Percentiles rank a stretch among this genome's conserved stretches.
These are phyloP conservation scores for Penicillium antarcticum DNA, from an alignment of 495 filamentous ascomycete species.

Conservation along the genomic window DNA sequence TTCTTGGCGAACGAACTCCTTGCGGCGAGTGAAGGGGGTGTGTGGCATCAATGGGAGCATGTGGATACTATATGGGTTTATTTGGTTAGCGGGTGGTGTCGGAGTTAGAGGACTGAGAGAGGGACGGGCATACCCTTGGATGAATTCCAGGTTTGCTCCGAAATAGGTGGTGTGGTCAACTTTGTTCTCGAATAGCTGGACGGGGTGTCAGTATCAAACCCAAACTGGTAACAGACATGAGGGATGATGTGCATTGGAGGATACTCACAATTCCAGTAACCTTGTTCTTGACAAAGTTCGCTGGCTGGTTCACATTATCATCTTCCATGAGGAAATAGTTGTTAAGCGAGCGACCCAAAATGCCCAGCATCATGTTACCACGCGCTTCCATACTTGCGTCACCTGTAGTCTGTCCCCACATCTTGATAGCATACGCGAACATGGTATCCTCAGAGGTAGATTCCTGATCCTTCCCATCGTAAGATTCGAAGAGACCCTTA, in stretches of 20 bases:
- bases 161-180: conserved; percentile 95
- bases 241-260: background rate
- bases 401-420: conserved; percentile 80
- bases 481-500: conserved; percentile 87
- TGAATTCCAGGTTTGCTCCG: conserved; percentile 71
- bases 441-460: conserved; percentile 87
- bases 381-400: conserved; percentile 82
- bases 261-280: conserved; percentile 74
- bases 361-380: conserved; percentile 78
- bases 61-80: conserved; percentile 60
- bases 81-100: conserved; percentile 3
- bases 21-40: conserved; percentile 61
- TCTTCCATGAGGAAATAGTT: conserved; percentile 77
- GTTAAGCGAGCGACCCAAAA: conserved; percentile 65
- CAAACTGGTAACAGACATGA: background rate
- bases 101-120: background rate
- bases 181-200: conserved; percentile 91
- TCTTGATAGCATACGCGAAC: conserved; percentile 85
- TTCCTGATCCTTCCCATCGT: conserved; percentile 90
- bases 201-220: conserved; percentile 9
- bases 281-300: conserved; percentile 76
- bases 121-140: conserved; percentile 61
- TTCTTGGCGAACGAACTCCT: conserved; percentile 75
- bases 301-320: conserved; percentile 72
- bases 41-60: conserved; percentile 86